Conservation (phyloP, 2,329 filamentous ascomycete genomes). For the Monosporascus sp. region DNA sequence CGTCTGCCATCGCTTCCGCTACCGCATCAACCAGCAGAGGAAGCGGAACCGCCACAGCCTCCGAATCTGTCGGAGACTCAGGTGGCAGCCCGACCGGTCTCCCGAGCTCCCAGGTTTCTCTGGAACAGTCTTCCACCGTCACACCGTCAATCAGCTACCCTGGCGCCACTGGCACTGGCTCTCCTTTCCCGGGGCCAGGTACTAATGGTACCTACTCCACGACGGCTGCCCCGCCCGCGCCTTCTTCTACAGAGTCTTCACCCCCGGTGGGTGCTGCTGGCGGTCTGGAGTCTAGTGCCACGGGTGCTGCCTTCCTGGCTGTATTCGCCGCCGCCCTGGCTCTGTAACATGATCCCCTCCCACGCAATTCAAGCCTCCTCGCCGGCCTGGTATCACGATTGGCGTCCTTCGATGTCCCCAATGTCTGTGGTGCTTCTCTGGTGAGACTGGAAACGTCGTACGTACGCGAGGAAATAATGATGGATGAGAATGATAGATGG, state of each 20-base stretch:
- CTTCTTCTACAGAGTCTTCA: not conserved
- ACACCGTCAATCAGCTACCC: constrained; percentile 10
- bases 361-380: too few relatives aligned
- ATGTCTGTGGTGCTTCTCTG: too few relatives aligned
- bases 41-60: constrained; percentile 11
- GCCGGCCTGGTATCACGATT: too few relatives aligned
- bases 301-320: constrained; percentile 6
- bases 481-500: too few relatives aligned
- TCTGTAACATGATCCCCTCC: not conserved
- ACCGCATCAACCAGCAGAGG: constrained; percentile 13
- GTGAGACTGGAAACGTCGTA: too few relatives aligned
- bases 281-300: constrained; percentile 3
- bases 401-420: too few relatives aligned
- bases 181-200: not conserved
- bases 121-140: constrained; percentile 17
- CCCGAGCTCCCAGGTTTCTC: constrained; percentile 20
- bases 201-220: not conserved
- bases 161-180: constrained; percentile 6
- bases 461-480: too few relatives aligned
- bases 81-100: constrained; percentile 18
- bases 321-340: constrained; percentile 4
- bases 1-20: constrained; percentile 11
- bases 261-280: not conserved
- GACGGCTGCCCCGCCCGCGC: not conserved
- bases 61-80: constrained; percentile 17